Percentiles rank a stretch among this genome's conserved stretches.
phyloP scores from a whole-genome alignment of 192 early-diverging fungal genomes.

The Coemansia sp. region DNA sequence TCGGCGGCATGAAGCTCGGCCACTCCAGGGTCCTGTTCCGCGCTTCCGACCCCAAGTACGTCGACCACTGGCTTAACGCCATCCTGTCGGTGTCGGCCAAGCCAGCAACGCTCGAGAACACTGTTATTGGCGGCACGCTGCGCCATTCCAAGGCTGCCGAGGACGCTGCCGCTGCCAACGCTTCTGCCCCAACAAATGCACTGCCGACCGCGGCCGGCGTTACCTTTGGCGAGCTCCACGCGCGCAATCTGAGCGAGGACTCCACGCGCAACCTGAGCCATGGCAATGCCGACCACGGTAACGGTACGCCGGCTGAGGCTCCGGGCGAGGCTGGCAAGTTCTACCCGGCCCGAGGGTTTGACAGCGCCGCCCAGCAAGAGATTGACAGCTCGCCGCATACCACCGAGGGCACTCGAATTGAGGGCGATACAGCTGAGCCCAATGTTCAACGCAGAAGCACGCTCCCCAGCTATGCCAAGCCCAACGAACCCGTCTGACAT shows the following conservation, averaged over 20 bases:
- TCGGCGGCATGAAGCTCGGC: conserved; percentile 32
- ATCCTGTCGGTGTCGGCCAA: conserved; percentile 18
- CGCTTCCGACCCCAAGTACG: conserved; percentile 11
- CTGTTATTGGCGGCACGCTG: conserved; percentile 30
- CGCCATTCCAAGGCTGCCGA: conserved; percentile 24
- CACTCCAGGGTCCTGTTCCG: conserved; percentile 38
- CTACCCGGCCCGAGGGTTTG: conserved; percentile 16
- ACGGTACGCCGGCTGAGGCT: background rate
- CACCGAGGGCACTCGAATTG: background rate
- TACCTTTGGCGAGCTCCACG: conserved; percentile 4
- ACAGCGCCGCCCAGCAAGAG: background rate
- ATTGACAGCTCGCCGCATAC: background rate
- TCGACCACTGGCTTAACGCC: conserved; percentile 38
- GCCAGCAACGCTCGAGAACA: conserved; percentile 6
- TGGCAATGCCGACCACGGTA: background rate
- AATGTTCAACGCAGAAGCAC: no score
- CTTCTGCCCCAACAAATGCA: background rate
- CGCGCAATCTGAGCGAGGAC: conserved; percentile 5
- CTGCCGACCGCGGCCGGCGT: conserved; percentile 3
- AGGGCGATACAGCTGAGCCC: background rate
- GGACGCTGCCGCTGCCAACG: conserved; percentile 14
- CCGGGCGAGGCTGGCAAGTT: conserved; percentile 14
- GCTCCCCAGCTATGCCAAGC: no score
- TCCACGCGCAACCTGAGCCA: background rate
- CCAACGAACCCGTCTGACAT: no score